Evolutionary conservation across 2,329 filamentous ascomycete species (phyloP).

Genomic region (Bipolaris sorokiniana): DNA sequence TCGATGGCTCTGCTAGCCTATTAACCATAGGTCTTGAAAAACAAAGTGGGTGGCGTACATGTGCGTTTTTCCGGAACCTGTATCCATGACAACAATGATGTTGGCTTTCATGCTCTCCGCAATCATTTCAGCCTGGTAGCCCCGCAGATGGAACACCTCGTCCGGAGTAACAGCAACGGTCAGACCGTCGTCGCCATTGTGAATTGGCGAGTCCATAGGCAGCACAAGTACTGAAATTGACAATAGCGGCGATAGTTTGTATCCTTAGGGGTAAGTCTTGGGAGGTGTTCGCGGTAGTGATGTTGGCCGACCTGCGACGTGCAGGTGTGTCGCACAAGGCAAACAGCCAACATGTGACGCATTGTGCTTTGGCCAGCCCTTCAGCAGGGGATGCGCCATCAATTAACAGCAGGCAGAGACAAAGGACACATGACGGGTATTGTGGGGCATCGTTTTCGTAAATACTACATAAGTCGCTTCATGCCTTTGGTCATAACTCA

Average conservation of each 20-base stretch:
- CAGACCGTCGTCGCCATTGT: slow-evolving; percentile 8
- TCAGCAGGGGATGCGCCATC: background rate
- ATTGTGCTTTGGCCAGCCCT: background rate
- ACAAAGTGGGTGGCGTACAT: slow-evolving; percentile 33
- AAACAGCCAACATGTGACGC: background rate
- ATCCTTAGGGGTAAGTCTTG: background rate
- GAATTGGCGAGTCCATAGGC: slow-evolving; percentile 7
- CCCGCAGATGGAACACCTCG: slow-evolving; percentile 44
- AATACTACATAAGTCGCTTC: slow-evolving; percentile 31
- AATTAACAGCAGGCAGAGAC: background rate
- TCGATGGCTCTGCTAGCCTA: slow-evolving; percentile 47
- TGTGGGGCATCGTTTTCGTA: slow-evolving; percentile 30
- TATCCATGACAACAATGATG: slow-evolving; percentile 58
- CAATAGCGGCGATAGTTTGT: background rate
- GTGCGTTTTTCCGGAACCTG: slow-evolving; percentile 58
- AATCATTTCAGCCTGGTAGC: slow-evolving; percentile 59
- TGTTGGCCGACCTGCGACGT: slow-evolving; percentile 2
- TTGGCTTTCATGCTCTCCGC: slow-evolving; percentile 53
- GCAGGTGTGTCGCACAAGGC: slow-evolving; percentile 1
- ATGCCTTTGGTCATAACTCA: slow-evolving; percentile 15
- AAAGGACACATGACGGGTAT: background rate
- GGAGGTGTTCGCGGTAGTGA: background rate
- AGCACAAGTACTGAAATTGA: background rate
- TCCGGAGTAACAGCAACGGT: slow-evolving; percentile 7
- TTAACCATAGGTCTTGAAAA: slow-evolving; percentile 13